These are phyloP conservation scores for Ceratopteris richardii DNA, from an alignment of 75 land plant species.

Conservation along the genomic window DNA sequence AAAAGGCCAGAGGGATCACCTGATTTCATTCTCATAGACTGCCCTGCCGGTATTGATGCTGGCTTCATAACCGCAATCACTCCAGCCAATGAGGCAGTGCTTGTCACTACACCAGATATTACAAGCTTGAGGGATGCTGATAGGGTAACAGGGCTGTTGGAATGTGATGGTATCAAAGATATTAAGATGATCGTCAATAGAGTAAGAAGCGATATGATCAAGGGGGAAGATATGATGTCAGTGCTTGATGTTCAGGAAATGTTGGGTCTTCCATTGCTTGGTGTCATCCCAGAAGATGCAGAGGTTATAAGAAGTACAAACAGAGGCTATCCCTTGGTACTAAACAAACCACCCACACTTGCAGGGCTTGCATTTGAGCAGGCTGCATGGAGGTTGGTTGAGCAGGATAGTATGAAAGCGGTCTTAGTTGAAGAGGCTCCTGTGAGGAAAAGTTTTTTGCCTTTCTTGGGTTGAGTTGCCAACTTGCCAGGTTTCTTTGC, in stretches of 20 bases:
- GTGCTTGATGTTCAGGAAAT: slow-evolving; percentile 94
- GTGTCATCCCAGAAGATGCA: slow-evolving; percentile 92
- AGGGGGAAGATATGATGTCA: slow-evolving; percentile 99
- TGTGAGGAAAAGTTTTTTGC: slow-evolving; percentile 59
- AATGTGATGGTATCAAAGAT: slow-evolving; percentile 93
- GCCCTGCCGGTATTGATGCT: slow-evolving; percentile 97
- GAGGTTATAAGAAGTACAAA: slow-evolving; percentile 97
- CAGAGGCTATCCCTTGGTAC: slow-evolving; percentile 77
- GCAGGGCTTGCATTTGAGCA: slow-evolving; percentile 97
- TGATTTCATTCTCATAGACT: slow-evolving; percentile 89
- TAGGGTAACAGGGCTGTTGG: slow-evolving; percentile 81
- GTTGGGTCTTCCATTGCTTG: slow-evolving; percentile 82
- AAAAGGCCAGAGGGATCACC: slow-evolving; percentile 56
- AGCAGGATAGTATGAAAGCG: slow-evolving; percentile 94
- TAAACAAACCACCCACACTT: slow-evolving; percentile 83
- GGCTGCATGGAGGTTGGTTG: slow-evolving; percentile 96
- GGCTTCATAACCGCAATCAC: slow-evolving; percentile 96
- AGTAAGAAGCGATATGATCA: slow-evolving; percentile 88
- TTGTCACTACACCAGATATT: slow-evolving; percentile 95
- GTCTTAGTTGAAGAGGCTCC: slow-evolving; percentile 84
- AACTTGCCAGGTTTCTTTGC: too few relatives aligned
- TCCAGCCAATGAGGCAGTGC: slow-evolving; percentile 91
- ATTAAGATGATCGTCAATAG: slow-evolving; percentile 97
- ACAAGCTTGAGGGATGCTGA: slow-evolving; percentile 89
- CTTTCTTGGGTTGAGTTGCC: slow-evolving; percentile 59